Evolutionary conservation across 2,329 filamentous ascomycete species (phyloP), one percentile per base, ranked within the genome.

Genomic region (Tricladium varicosporioides): DNA sequence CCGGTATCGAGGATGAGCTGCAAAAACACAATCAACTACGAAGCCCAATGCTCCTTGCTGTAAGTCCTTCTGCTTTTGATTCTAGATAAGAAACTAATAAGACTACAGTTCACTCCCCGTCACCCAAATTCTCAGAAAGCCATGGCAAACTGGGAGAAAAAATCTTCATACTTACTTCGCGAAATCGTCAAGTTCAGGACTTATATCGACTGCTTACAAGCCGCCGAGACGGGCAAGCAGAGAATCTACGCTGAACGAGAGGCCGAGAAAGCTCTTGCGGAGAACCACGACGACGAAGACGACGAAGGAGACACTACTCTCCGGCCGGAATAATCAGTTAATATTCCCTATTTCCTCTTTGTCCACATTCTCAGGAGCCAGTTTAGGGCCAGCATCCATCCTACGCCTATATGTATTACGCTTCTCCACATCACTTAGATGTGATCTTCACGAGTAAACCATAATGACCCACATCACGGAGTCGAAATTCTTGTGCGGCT

Each of bases 131-230:
- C 87, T 14, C 78, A 78, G 60, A 92, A 89, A 73, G 91, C 93
- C 14, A 93, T 97, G 89, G 81, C 87, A 16, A 99, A 99, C 73
- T 99, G 94, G 93, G 92, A 99, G 77, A 86, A 89, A 69, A 97
- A 97, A 77, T 95, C 91, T 55, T 87, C 90, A 31, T 96, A 97
- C 70, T 76, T 99, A 43, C 80, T 97, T 11, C 81, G 90, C 36
- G 94, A 99, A 76, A 97, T 95, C 71, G 92, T 97, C 73, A 97
- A 97, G 74, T 97, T 96, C 75, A 81, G 88, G 59, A 97, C 92
- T 0, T 99, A 97, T 69, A 92, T 97, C 64, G 94, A 97, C 71
- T 87, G 85, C 33, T 76, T 99, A 51, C 80, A 85, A 57, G 82
- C 84, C 40, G 92, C 92, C 0, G 84, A 89, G 65, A 75, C 71